Base-by-base conservation (phyloP, 805 yeast species). In the Debaryomyces hansenii region DNA sequence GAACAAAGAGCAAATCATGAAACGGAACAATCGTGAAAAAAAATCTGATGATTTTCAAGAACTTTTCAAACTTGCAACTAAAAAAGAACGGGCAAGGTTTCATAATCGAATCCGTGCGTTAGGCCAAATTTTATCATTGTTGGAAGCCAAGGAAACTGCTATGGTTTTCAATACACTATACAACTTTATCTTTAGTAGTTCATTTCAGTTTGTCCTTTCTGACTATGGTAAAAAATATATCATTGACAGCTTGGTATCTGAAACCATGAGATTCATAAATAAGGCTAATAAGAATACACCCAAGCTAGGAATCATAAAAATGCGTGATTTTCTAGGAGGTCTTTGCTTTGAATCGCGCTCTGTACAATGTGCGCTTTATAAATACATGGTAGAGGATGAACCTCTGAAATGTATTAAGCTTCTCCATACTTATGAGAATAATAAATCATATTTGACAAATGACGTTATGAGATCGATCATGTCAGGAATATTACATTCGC, bases 91-190 rank as follows among this genome's bases (percentile, higher is more conserved):
- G 37, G 58, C 59, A 5, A 52, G 51, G 24, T 59, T 67, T 38
- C 66, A 57, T 47, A 59, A 59, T 42, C 41, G 58, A 8, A 36
- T 70, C 3, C 50, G 69, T 37, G 59, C 67, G 7, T 38, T 66
- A 18, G 65, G 63, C 2, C 73, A 67, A 48, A 48, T 62, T 33
- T 38, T 68, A 7, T 60, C 73, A 2, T 47, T 54, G 3, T 45
- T 63, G 5, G 50, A 56, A 4, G 46, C 56, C 2, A 47, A 49
- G 2, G 51, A 56, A 38, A 42, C 57, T 1, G 52, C 64, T 3
- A 16, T 4, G 1, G 42, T 57, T 3, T 37, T 68, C 15, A 57
- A 60, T 40, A 42, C 29, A 15, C 15, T 62, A 11, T 43, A 46
- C 37, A 29, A 16, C 20, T 34, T 37, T 42, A 34, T 48, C 11